These are phyloP conservation scores for Ascochyta viciae-villosae DNA, from an alignment of 2,329 filamentous ascomycete species.

Conservation along the genomic window DNA sequence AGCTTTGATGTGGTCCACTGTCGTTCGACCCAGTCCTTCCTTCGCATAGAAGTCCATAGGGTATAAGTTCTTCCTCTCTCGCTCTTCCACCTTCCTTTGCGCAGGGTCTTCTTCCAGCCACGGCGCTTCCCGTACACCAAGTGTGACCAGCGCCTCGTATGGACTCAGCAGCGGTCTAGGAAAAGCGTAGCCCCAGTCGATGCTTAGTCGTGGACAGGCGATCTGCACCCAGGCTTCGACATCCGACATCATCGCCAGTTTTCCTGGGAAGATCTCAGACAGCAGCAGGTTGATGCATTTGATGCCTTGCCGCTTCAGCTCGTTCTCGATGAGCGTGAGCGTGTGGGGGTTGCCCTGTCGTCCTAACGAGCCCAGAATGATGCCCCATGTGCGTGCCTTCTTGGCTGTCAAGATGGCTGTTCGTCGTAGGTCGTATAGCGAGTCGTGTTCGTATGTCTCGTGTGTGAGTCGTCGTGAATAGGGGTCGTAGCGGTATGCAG, in stretches of 20 bases:
- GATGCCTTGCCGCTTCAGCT: constrained; percentile 73
- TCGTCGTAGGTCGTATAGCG: constrained; percentile 83
- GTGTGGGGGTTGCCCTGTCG: constrained; percentile 96
- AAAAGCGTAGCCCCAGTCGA: constrained; percentile 99
- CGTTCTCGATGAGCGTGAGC: constrained; percentile 82
- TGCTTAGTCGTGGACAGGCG: constrained; percentile 93
- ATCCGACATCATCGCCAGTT: constrained; percentile 88
- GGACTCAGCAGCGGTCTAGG: constrained; percentile 86
- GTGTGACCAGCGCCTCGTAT: constrained; percentile 91
- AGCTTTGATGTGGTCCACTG: constrained; percentile 38
- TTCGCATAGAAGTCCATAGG: constrained; percentile 99
- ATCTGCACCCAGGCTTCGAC: constrained; percentile 99
- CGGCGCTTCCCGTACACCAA: constrained; percentile 74
- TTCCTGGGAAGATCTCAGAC: constrained; percentile 95
- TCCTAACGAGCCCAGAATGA: constrained; percentile 91
- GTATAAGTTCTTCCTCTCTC: constrained; percentile 70
- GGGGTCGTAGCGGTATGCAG: constrained; percentile 95
- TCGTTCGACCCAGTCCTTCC: constrained; percentile 86
- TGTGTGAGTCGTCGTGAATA: constrained; percentile 91
- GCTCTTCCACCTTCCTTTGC: constrained; percentile 38
- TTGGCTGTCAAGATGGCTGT: constrained; percentile 79
- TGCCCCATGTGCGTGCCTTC: constrained; percentile 85
- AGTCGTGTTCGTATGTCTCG: constrained; percentile 89
- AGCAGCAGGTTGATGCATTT: constrained; percentile 85
- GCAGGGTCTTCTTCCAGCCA: constrained; percentile 57